Conservation (phyloP, 176 grass and related monocot species). For the Cenchrus americanus region DNA sequence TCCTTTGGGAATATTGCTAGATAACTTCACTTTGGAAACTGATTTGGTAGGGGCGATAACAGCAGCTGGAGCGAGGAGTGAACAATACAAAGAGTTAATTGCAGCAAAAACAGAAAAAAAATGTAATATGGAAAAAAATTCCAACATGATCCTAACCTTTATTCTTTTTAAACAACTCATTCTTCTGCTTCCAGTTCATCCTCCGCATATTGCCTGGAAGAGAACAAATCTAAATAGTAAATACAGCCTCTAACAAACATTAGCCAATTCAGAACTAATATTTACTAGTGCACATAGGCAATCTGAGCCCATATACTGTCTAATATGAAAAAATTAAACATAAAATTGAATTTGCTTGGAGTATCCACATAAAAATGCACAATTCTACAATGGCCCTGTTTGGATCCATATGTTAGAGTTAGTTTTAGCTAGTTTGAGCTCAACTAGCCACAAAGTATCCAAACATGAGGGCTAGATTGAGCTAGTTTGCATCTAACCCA, state of each 20-base stretch:
- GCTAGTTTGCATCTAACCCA: no score
- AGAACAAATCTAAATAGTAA: conserved; percentile 38
- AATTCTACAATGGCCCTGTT: conserved; percentile 39
- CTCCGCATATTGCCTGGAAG: conserved; percentile 88
- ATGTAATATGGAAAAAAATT: conserved; percentile 12
- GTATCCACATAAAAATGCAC: conserved; percentile 1
- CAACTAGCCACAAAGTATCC: no score
- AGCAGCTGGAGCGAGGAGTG: conserved; percentile 62
- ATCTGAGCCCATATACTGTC: conserved; percentile 9
- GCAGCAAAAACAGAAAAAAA: conserved; percentile 38
- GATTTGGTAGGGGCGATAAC: conserved; percentile 76
- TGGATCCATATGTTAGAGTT: no score
- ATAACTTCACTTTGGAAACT: conserved; percentile 66
- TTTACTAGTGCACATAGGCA: conserved; percentile 14
- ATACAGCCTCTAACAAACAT: conserved; percentile 18
- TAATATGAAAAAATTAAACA: not conserved
- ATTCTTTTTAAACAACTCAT: conserved; percentile 79
- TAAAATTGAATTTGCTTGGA: not conserved
- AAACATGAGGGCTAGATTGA: no score
- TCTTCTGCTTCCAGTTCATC: conserved; percentile 81
- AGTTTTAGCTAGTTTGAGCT: no score
- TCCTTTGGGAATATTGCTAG: conserved; percentile 64
- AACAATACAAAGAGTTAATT: conserved; percentile 39
- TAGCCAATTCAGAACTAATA: conserved; percentile 33
- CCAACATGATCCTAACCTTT: conserved; percentile 62